Percentiles rank a stretch among this genome's conserved stretches.
Conservation (phyloP, 208 protist genomes). For the Acanthamoeba triangularis region DNA sequence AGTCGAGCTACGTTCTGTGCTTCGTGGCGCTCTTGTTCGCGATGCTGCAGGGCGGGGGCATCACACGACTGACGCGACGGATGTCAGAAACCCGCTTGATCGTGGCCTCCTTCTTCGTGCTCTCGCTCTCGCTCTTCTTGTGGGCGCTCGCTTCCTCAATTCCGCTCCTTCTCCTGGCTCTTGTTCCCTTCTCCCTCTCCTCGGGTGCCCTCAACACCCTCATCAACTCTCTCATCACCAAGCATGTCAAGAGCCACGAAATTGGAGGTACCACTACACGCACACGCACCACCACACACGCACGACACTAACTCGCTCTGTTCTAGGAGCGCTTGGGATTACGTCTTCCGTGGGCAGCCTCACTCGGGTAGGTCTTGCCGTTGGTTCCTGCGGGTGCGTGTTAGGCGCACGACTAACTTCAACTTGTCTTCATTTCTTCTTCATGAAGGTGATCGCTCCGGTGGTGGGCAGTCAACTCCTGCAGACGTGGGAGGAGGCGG, state of each 20-base stretch:
- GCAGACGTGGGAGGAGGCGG: constrained; percentile 3
- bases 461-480: constrained; percentile 15
- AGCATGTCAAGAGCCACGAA: constrained; percentile 3
- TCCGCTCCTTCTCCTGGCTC: constrained; percentile 1
- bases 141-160: not conserved
- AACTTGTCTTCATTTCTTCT: no score
- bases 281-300: not conserved
- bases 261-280: not conserved
- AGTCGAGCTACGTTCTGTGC: constrained; percentile 55
- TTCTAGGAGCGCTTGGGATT: constrained; percentile 20
- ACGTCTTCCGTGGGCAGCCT: constrained; percentile 49
- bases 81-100: not conserved
- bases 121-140: not conserved
- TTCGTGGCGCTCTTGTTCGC: constrained; percentile 38
- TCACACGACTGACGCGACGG: not conserved
- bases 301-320: not conserved
- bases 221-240: constrained; percentile 63
- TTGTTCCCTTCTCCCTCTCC: constrained; percentile 24
- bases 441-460: constrained; percentile 1
- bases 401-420: not conserved
- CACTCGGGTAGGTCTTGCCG: not conserved
- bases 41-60: constrained; percentile 39
- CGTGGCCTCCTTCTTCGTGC: constrained; percentile 5
- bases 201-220: constrained; percentile 33
- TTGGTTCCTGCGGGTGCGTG: not conserved